These are phyloP conservation scores for Xylaria intraflava DNA, from an alignment of 495 filamentous ascomycete genomes.

Conservation along the genomic window DNA sequence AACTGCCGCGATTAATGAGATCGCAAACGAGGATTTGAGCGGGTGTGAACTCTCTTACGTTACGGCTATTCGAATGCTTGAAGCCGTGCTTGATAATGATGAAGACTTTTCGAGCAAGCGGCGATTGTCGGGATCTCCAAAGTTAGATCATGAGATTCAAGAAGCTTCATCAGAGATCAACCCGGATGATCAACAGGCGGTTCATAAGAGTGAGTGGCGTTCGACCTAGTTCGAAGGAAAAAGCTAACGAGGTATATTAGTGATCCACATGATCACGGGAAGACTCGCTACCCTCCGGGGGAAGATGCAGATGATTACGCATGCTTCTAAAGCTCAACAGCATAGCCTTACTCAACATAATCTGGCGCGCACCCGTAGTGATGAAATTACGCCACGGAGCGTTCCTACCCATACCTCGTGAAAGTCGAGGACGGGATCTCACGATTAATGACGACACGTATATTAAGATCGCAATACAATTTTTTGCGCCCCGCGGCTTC, in stretches of 20 bases:
- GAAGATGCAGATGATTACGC: slow-evolving; percentile 38
- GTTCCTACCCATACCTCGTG: slow-evolving; percentile 31
- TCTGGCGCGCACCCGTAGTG: slow-evolving; percentile 36
- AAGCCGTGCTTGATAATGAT: slow-evolving; percentile 85
- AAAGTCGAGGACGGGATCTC: slow-evolving; percentile 16
- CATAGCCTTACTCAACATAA: slow-evolving; percentile 22
- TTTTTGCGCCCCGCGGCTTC: slow-evolving; percentile 26
- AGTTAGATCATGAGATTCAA: slow-evolving; percentile 35
- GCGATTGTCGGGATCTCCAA: slow-evolving; percentile 29
- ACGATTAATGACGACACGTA: slow-evolving; percentile 30
- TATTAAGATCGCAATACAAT: slow-evolving; percentile 30
- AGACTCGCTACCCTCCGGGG: slow-evolving; percentile 37
- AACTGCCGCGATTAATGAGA: slow-evolving; percentile 87
- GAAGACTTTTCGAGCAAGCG: slow-evolving; percentile 51
- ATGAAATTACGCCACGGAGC: slow-evolving; percentile 39
- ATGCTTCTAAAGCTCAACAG: slow-evolving; percentile 33
- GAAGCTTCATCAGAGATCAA: slow-evolving; percentile 54
- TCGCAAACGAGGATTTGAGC: slow-evolving; percentile 78
- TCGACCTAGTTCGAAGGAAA: not conserved
- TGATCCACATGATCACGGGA: slow-evolving; percentile 41
- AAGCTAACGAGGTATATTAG: slow-evolving; percentile 21
- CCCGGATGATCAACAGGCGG: slow-evolving; percentile 63
- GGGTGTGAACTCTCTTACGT: slow-evolving; percentile 91
- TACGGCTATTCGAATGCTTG: slow-evolving; percentile 87
- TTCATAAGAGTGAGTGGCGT: slow-evolving; percentile 54